These are phyloP conservation scores for Lanzia echinophila DNA, from an alignment of 2,329 filamentous ascomycete species.

Conservation along the genomic window DNA sequence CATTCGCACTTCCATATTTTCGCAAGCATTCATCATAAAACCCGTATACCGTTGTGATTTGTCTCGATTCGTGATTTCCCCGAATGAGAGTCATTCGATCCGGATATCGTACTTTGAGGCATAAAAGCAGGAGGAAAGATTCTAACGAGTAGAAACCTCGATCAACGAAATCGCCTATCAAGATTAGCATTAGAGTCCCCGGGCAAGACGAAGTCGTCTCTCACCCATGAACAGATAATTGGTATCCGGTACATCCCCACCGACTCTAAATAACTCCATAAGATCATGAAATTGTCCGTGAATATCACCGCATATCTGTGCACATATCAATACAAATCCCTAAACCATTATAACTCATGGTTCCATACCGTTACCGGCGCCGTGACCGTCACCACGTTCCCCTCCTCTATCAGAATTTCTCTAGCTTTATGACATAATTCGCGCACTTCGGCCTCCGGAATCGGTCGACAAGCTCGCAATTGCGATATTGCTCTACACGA, in stretches of 20 bases:
- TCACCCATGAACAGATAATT: constrained; percentile 95
- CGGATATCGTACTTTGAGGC: constrained; percentile 93
- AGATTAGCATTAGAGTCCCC: constrained; percentile 12
- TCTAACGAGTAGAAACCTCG: constrained; percentile 97
- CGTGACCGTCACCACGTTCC: constrained; percentile 91
- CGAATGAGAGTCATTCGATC: constrained; percentile 95
- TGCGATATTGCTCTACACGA: constrained; percentile 78
- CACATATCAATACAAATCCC: constrained; percentile 11
- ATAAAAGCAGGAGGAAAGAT: constrained; percentile 90
- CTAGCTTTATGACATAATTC: constrained; percentile 96
- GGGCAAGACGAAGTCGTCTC: constrained; percentile 7
- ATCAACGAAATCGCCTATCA: constrained; percentile 85
- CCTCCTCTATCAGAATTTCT: constrained; percentile 93
- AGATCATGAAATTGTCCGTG: constrained; percentile 95
- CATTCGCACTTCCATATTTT: constrained; percentile 94
- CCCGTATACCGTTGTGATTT: constrained; percentile 95
- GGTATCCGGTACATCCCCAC: constrained; percentile 88
- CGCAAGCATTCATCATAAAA: constrained; percentile 97
- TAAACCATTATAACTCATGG: background rate
- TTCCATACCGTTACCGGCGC: constrained; percentile 76
- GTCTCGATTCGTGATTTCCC: constrained; percentile 91
- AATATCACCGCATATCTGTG: constrained; percentile 87
- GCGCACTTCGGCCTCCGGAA: constrained; percentile 89
- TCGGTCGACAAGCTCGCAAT: constrained; percentile 89
- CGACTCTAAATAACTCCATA: constrained; percentile 93